Percentiles rank a stretch among this genome's conserved stretches.
Conservation (phyloP, 192 early-diverging fungal genomes). For the Coemansia sp. region DNA sequence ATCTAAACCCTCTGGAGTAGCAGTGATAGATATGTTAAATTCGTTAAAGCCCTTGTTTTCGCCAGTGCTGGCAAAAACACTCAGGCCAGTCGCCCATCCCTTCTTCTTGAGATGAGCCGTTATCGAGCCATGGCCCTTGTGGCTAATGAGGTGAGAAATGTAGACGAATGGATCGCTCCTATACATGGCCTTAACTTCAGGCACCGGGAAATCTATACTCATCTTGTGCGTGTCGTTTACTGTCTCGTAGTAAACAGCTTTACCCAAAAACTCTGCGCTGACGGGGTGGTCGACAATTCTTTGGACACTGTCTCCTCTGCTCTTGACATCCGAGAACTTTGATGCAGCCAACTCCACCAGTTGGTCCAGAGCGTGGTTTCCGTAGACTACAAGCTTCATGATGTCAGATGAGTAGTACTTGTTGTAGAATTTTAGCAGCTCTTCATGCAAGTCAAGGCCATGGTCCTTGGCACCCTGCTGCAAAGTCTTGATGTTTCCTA, state of each 20-base stretch:
- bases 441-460: conserved; percentile 75
- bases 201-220: conserved; percentile 78
- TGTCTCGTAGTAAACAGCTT: conserved; percentile 67
- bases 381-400: conserved; percentile 88
- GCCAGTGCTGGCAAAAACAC: background rate
- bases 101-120: conserved; percentile 75
- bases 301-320: conserved; percentile 66
- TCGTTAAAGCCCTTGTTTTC: conserved; percentile 8
- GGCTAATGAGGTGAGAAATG: conserved; percentile 73
- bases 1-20: conserved; percentile 23
- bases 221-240: conserved; percentile 71
- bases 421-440: conserved; percentile 79
- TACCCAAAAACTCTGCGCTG: conserved; percentile 54
- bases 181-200: conserved; percentile 64
- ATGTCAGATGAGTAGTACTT: conserved; percentile 89
- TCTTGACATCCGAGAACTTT: conserved; percentile 76
- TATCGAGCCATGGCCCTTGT: conserved; percentile 82
- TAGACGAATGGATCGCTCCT: conserved; percentile 63
- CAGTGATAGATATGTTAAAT: background rate
- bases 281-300: background rate
- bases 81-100: conserved; percentile 73
- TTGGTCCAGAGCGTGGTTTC: conserved; percentile 75
- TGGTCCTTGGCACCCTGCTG: conserved; percentile 43
- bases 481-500: conserved; percentile 82
- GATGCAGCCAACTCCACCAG: conserved; percentile 76